These are phyloP conservation scores for Pleurotus tuoliensis DNA, from an alignment of 768 basidiomycete species.

Conservation along the genomic window DNA sequence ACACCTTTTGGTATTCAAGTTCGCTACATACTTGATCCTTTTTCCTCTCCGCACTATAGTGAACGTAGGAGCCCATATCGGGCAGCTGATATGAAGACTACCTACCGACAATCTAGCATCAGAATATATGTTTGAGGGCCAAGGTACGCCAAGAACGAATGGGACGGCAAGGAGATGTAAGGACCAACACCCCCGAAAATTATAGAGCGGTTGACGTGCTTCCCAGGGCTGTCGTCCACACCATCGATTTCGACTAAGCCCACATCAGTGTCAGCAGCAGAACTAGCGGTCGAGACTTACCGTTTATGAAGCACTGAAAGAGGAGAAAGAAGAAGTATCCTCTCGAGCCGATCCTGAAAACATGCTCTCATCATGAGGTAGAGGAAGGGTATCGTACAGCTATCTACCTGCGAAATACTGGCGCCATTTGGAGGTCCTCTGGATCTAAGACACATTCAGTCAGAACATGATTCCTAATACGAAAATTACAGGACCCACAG, in stretches of 20 bases:
- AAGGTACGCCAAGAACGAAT: slow-evolving; percentile 77
- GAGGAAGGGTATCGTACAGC: slow-evolving; percentile 14
- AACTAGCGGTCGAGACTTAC: slow-evolving; percentile 32
- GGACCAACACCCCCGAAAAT: slow-evolving; percentile 76
- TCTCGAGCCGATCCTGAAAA: slow-evolving; percentile 67
- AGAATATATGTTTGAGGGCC: slow-evolving; percentile 77
- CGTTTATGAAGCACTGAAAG: slow-evolving; percentile 90
- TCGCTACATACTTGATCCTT: slow-evolving; percentile 77
- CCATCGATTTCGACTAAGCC: slow-evolving; percentile 70
- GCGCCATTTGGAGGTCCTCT: slow-evolving; percentile 68
- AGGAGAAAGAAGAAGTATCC: slow-evolving; percentile 92
- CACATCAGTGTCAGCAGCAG: neutral
- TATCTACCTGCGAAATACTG: slow-evolving; percentile 63
- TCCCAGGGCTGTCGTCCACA: slow-evolving; percentile 50
- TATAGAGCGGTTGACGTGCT: slow-evolving; percentile 65
- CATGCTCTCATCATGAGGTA: neutral
- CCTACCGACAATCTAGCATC: slow-evolving; percentile 78
- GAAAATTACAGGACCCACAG: slow-evolving; percentile 42
- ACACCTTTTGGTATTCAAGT: slow-evolving; percentile 69
- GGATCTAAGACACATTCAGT: slow-evolving; percentile 51
- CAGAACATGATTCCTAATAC: neutral
- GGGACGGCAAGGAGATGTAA: slow-evolving; percentile 76
- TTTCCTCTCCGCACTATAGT: slow-evolving; percentile 62
- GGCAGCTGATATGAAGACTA: slow-evolving; percentile 11
- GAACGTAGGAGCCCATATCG: neutral